Percentiles rank a stretch among this genome's conserved stretches.
phyloP scores from a whole-genome alignment of 2,329 filamentous ascomycete genomes.

The Aspergillus awamori region DNA sequence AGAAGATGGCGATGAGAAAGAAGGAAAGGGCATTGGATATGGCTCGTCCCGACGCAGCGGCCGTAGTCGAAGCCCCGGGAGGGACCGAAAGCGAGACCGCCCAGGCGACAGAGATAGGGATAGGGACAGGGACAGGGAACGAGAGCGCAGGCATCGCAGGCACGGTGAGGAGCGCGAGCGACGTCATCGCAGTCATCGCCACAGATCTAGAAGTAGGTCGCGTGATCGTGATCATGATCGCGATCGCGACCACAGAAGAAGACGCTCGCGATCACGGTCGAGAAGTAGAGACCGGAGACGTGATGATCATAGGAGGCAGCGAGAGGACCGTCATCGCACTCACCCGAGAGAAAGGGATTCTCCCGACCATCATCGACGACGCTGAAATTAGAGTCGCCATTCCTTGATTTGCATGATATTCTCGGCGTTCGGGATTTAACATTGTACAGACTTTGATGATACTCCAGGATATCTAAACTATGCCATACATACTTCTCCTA shows the following conservation, averaged over 20 bases:
- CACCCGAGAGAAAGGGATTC: constrained; percentile 32
- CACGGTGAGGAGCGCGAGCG: constrained; percentile 36
- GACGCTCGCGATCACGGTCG: constrained; percentile 32
- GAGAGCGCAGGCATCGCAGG: constrained; percentile 53
- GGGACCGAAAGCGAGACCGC: constrained; percentile 34
- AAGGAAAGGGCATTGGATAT: constrained; percentile 38
- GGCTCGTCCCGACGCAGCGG: constrained; percentile 34
- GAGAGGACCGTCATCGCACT: constrained; percentile 31
- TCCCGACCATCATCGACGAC: constrained; percentile 27
- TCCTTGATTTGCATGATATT: constrained; percentile 10
- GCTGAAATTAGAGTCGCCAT: constrained; percentile 20
- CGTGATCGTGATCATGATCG: constrained; percentile 30
- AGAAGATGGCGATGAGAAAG: constrained; percentile 27
- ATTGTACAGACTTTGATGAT: constrained; percentile 16
- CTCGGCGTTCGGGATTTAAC: constrained; percentile 19
- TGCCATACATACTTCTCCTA: constrained; percentile 13
- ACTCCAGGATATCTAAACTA: constrained; percentile 15
- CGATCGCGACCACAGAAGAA: constrained; percentile 29
- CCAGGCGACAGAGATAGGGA: constrained; percentile 31
- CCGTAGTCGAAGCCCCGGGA: constrained; percentile 37
- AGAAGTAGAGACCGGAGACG: constrained; percentile 33
- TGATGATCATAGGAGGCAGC: constrained; percentile 28
- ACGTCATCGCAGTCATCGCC: constrained; percentile 37
- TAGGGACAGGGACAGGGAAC: constrained; percentile 31
- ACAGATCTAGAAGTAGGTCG: constrained; percentile 35